phyloP scores from a whole-genome alignment of 257 asterid species.

The Asclepias syriaca region DNA sequence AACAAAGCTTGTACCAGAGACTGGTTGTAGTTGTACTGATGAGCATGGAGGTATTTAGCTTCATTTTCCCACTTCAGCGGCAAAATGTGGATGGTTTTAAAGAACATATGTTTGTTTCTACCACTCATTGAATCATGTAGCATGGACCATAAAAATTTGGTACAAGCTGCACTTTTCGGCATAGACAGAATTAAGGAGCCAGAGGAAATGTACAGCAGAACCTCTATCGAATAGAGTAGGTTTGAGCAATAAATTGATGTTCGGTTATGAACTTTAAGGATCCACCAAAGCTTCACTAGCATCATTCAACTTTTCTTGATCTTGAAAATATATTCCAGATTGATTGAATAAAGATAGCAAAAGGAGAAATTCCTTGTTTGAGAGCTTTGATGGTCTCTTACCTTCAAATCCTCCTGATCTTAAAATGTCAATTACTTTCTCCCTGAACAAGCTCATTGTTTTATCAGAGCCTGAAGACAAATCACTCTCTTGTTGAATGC shows the following conservation, averaged over 20 bases:
- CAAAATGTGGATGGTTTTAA: neutral
- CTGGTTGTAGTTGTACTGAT: neutral
- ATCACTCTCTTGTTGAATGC: slow-evolving; percentile 16
- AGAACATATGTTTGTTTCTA: neutral
- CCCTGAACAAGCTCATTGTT: slow-evolving; percentile 37
- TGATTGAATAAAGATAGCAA: slow-evolving; percentile 55
- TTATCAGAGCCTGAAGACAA: slow-evolving; percentile 10
- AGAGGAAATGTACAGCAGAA: neutral
- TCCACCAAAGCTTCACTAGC: slow-evolving; percentile 20
- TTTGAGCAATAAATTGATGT: neutral
- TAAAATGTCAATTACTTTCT: slow-evolving; percentile 37
- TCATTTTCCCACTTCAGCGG: neutral
- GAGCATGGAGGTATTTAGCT: neutral
- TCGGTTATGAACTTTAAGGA: neutral
- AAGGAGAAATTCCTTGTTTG: slow-evolving; percentile 50
- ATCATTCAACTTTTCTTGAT: slow-evolving; percentile 30
- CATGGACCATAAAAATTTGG: neutral
- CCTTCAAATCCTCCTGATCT: slow-evolving; percentile 52
- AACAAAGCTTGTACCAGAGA: neutral
- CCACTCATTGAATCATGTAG: neutral
- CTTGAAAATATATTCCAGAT: slow-evolving; percentile 61
- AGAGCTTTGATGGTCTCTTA: slow-evolving; percentile 82
- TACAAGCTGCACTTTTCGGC: neutral
- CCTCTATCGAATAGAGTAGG: neutral
- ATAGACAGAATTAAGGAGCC: slow-evolving; percentile 1